Base-by-base conservation (phyloP, 331 rosid genomes). In the Dryas integrifolia region DNA sequence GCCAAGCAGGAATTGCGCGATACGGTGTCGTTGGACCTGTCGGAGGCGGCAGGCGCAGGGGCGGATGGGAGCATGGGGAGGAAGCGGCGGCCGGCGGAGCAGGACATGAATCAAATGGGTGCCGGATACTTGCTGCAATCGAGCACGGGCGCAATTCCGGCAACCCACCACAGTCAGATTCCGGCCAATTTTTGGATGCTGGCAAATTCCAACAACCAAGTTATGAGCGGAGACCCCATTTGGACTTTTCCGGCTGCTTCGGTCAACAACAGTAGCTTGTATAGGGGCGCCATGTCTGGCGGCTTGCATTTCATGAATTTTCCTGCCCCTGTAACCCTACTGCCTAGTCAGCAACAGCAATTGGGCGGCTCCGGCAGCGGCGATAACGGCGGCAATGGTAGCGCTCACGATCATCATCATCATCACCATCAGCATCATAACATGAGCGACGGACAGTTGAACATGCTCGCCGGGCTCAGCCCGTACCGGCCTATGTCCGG, bases 221-320 rank as follows among this genome's bases (percentile, higher is more conserved):
- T 86, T 3, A 90, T 90, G 95, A 85, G 88, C 13, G 98, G 93
- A 13, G 98, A 92, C 62, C 92, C 96, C 0, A 74, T 92, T 13
- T 95, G 99, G 99, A 83, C 95, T 1, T 92, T 90, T 61, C 98
- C 68, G n/a, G 49, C 96, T 9, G 49, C 96, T 9, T 80, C 79
- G 6, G 91, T 88, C n/a, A 88, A 82, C 14, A 92, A 87, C 70
- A 82, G 85, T 56, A 89, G 84, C 15, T 70, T 95, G 82, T 95
- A 95, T 50, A 78, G 99, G 41, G 92, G 97, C 5, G 53, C 83
- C 13, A 79, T 89, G 82, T 83, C 97, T 0, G 92, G 93, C 30
- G 99, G 97, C 4, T 87, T 95, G 61, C 99, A 95, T 85, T 92
- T 95, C 60, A 95, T 95, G 99, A 95, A 95, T 26, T 92, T 92